Base-by-base conservation (phyloP, 2,329 filamentous ascomycete species). In the Botryotinia narcissicola region DNA sequence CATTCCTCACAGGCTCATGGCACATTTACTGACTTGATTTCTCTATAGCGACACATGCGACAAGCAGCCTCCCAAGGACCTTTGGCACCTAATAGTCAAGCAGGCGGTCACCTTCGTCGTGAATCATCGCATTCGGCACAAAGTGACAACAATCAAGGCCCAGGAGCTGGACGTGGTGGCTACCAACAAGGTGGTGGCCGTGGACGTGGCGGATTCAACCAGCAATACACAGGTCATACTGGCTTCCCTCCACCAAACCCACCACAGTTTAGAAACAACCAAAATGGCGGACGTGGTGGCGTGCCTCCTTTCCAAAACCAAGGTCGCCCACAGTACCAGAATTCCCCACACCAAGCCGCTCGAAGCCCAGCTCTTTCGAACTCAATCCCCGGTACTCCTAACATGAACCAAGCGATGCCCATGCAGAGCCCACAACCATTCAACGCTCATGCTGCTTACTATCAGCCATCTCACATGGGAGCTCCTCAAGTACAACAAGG, bases 81-180 rank as follows among this genome's bases (percentile, higher is more conserved):
- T 74, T 86, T 88, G 76, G 86, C 87, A 74, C 85, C 90, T 78
- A 88, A 87, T 74, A 84, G 89, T 72, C 92, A 92, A 79, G 87
- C 75, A 77, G 62, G 89, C n/a, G 89, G 88, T 76, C 95, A 98
- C 83, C 88, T 93, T 79, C 92, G 95, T 80, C 92, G 94, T 78
- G 92, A 95, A 81, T 98, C 95, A 44, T 92, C 92, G 54, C 94
- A 96, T 80, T 97, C 93, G 35, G 87, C 90, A 76, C 92, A 95
- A 82, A 90, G 89, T 81, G 92, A 95, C 76, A 88, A 87, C 82
- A 90, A 87, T 81, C 88, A 89, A 80, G 76, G 84, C 83, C 79
- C 83, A 85, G 81, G 84, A 83, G 75, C 82, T 35, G 79, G 80
- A 57, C 87, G 89, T 76, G 87, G 87, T 76, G 84, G 85, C 75